Base-by-base conservation (phyloP, 352 stramenopile genomes). In the Phytophthora sp. region DNA sequence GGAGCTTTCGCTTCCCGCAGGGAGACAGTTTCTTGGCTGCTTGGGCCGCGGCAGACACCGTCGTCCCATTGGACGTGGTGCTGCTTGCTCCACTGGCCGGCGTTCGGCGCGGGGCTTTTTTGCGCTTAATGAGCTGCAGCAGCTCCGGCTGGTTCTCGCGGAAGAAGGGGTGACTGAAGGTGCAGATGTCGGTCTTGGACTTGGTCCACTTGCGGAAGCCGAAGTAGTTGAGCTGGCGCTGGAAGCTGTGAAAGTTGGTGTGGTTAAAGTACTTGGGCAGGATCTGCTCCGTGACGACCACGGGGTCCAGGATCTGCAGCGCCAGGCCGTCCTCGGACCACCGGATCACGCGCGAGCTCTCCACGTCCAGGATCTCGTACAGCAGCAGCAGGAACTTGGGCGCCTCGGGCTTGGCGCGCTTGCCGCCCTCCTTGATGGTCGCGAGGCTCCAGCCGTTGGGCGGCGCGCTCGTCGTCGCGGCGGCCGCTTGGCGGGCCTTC, bases 201-300 rank as follows among this genome's bases (percentile, higher is more conserved):
- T 92, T 92, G 67, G n/a, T n/a, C n/a, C n/a, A n/a, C n/a, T n/a
- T n/a, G n/a, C n/a, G n/a, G n/a, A 98, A 98, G 26, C 76, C 82
- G 79, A 98, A 98, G 66, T 98, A 97, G 69, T 96, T 97, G 41
- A 98, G 77, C 66, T 98, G 91, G 37, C 93, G 79, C 60, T 96
- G 88, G 54, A 98, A 94, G 41, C 88, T 97, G 48, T 94, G 88
- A 67, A 97, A 98, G 56, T 93, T 97, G 48, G 79, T 84, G 72
- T 98, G 91, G 53, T 97, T 97, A 57, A 98, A 98, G 73, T 97
- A 98, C 60, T 92, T 90, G 26, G 93, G 90, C 12, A 98, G 67
- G 32, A 98, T 83, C 66, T 91, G 84, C 50, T 79, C 71, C 43
- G 71, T 79, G 50, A 79, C 66, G 30, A 91, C 82, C 18, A 84